Evolutionary conservation across 2,329 filamentous ascomycete genomes (phyloP).

Genomic region (Ceratocystis variospora): DNA sequence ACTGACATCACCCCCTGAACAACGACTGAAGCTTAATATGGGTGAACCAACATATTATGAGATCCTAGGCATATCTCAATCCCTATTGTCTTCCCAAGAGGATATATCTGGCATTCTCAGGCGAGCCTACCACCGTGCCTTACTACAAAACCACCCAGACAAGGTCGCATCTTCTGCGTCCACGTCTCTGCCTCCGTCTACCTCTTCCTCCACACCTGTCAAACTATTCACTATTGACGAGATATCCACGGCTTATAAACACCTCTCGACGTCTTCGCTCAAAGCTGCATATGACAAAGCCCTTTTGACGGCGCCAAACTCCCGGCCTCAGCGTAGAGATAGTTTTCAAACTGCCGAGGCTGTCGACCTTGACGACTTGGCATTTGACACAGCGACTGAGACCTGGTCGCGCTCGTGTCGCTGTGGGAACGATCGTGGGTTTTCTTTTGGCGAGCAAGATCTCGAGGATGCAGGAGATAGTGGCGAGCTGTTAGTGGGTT

Average conservation of each 20-base stretch:
- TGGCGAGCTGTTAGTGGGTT: slow-evolving; percentile 50
- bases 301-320: slow-evolving; percentile 27
- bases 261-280: slow-evolving; percentile 37
- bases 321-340: slow-evolving; percentile 20
- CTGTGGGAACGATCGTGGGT: slow-evolving; percentile 50
- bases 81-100: slow-evolving; percentile 32
- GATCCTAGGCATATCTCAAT: slow-evolving; percentile 41
- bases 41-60: slow-evolving; percentile 42
- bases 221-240: slow-evolving; percentile 44
- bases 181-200: not conserved
- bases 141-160: slow-evolving; percentile 54
- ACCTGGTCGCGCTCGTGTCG: slow-evolving; percentile 47
- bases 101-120: slow-evolving; percentile 40
- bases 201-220: slow-evolving; percentile 8
- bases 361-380: slow-evolving; percentile 51
- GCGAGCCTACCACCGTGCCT: slow-evolving; percentile 49
- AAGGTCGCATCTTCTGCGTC: slow-evolving; percentile 27
- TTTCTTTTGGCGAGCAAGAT: slow-evolving; percentile 44
- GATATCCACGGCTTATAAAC: slow-evolving; percentile 45
- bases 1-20: not conserved
- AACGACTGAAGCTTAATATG: not conserved
- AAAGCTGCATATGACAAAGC: slow-evolving; percentile 42
- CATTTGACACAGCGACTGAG: slow-evolving; percentile 34
- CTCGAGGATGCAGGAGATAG: slow-evolving; percentile 44
- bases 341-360: slow-evolving; percentile 49